A percentile compares a stretch with the other conserved stretches of the same genome.
These are phyloP conservation scores for Fagopyrum homotropicum DNA, from an alignment of 148 eudicot genomes.

Conservation along the genomic window DNA sequence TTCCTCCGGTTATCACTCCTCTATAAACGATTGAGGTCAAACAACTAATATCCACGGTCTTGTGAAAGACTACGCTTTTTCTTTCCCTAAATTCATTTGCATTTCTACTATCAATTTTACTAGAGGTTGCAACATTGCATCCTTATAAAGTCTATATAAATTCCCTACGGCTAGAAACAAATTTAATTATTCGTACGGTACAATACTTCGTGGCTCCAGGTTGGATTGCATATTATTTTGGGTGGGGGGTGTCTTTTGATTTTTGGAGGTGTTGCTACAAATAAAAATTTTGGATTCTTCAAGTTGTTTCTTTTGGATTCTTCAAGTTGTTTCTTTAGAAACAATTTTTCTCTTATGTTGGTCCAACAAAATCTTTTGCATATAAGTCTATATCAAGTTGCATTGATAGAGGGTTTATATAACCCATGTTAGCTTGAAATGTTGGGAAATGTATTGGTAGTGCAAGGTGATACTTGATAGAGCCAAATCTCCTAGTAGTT, in stretches of 20 bases:
- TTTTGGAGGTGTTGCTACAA: conserved; percentile 41
- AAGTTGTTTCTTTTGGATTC: conserved; percentile 51
- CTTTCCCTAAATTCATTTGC: too few relatives aligned
- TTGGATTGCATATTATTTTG: conserved; percentile 66
- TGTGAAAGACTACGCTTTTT: too few relatives aligned
- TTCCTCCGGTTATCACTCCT: too few relatives aligned
- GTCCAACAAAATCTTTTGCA: conserved; percentile 53
- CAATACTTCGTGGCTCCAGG: conserved; percentile 77
- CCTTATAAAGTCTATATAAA: too few relatives aligned
- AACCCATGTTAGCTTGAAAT: conserved; percentile 87
- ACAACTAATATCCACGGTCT: too few relatives aligned
- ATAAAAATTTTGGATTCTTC: conserved; percentile 68
- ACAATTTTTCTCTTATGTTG: conserved; percentile 70
- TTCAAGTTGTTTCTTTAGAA: conserved; percentile 52
- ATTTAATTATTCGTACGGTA: conserved; percentile 16
- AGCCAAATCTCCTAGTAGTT: conserved; percentile 65
- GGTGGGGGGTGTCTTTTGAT: conserved; percentile 87
- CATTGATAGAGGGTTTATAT: conserved; percentile 74
- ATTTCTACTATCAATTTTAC: too few relatives aligned
- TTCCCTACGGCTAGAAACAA: too few relatives aligned
- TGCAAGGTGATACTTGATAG: conserved; percentile 63
- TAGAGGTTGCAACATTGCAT: too few relatives aligned
- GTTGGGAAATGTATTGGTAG: conserved; percentile 74
- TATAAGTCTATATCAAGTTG: conserved; percentile 54
- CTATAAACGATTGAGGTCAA: too few relatives aligned